Percentiles rank a stretch among this genome's conserved stretches.
Evolutionary conservation across 768 basidiomycete species (phyloP).

Genomic region (Rhizopogon vulgaris): DNA sequence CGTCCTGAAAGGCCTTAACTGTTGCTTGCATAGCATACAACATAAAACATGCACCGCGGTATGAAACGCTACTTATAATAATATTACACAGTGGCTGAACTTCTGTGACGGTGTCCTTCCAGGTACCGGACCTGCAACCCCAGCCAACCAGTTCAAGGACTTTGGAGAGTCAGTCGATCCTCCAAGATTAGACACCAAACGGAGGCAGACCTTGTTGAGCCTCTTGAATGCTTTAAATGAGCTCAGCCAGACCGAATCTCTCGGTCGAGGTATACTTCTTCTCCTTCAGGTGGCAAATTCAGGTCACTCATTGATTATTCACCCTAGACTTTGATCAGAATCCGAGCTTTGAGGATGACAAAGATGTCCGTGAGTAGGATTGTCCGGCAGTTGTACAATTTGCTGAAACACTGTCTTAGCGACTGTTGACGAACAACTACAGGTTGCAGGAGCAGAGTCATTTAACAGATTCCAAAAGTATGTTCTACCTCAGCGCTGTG

Average conservation of each 20-base stretch:
- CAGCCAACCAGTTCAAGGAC: background rate
- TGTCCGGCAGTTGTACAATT: background rate
- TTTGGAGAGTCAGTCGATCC: conserved; percentile 1
- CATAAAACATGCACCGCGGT: conserved; percentile 3
- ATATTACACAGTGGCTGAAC: background rate
- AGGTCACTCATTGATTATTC: background rate
- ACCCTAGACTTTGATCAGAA: conserved; percentile 31
- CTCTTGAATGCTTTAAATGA: conserved; percentile 34
- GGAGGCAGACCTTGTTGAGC: conserved; percentile 33
- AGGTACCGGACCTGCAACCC: conserved; percentile 1
- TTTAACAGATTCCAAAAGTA: conserved; percentile 63
- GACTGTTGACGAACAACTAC: conserved; percentile 64
- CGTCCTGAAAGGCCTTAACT: background rate
- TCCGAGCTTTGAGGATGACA: conserved; percentile 56
- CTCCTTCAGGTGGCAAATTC: background rate
- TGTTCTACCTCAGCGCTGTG: conserved; percentile 8
- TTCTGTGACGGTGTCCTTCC: background rate
- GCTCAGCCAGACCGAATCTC: conserved; percentile 30
- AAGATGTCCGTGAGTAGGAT: conserved; percentile 54
- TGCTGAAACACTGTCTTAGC: conserved; percentile 28
- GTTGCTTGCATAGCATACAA: background rate
- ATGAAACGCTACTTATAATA: background rate
- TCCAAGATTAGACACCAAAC: conserved; percentile 9
- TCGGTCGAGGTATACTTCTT: conserved; percentile 10
- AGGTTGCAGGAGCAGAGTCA: conserved; percentile 56